Evolutionary conservation across 176 grass and related monocot species (phyloP).

Genomic region (Eleusine indica): DNA sequence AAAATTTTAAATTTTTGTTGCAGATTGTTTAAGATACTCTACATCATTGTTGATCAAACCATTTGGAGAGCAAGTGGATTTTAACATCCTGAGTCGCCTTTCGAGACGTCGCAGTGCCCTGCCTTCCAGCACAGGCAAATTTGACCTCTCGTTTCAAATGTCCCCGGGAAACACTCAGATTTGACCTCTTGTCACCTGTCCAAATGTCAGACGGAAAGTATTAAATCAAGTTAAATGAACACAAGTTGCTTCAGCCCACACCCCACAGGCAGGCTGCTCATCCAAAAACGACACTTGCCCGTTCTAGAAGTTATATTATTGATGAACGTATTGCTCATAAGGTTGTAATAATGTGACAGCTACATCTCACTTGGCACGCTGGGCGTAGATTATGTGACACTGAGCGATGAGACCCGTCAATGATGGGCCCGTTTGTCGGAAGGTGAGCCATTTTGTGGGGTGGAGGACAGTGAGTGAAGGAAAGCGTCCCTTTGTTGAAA

Average conservation of each 20-base stretch:
- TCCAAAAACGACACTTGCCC: slow-evolving; percentile 36
- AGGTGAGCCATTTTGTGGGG: not conserved
- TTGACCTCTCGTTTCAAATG: not conserved
- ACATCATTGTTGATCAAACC: not conserved
- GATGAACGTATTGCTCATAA: not conserved
- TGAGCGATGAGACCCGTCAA: not conserved
- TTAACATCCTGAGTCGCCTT: not conserved
- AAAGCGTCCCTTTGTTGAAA: slow-evolving; percentile 18
- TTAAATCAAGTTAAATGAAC: not conserved
- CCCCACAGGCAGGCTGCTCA: not conserved
- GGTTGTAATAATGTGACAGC: not conserved
- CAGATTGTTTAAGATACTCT: not conserved
- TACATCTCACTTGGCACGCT: not conserved
- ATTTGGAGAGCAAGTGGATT: not conserved
- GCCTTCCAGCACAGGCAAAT: not conserved
- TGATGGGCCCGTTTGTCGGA: not conserved
- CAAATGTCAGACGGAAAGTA: not conserved
- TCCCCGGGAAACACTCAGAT: not conserved
- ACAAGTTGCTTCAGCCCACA: not conserved
- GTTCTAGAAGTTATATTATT: slow-evolving; percentile 7
- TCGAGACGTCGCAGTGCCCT: slow-evolving; percentile 2
- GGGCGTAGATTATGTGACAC: not conserved
- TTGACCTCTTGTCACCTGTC: slow-evolving; percentile 22
- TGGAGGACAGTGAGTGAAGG: not conserved
- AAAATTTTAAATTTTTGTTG: not conserved